These are phyloP conservation scores for Microdochium nivale DNA, from an alignment of 2,329 filamentous ascomycete genomes.

Conservation along the genomic window DNA sequence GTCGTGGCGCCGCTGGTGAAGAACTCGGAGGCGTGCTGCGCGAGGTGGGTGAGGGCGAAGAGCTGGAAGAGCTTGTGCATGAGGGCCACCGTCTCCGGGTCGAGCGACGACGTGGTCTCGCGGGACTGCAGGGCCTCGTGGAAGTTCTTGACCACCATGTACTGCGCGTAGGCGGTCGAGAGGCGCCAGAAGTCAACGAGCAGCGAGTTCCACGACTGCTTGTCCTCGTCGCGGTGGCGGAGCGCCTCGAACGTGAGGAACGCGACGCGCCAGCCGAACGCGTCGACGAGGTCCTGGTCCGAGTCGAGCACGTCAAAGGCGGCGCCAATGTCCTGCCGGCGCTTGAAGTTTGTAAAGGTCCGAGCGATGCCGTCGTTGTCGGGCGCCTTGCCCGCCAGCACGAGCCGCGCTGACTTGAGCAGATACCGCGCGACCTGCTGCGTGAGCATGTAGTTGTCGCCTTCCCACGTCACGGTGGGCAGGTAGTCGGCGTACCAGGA, in stretches of 20 bases:
- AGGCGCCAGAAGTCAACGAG: constrained; percentile 73
- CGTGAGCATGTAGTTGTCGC: constrained; percentile 76
- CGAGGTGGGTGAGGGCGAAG: constrained; percentile 56
- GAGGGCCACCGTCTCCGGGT: constrained; percentile 45
- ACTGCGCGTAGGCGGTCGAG: constrained; percentile 67
- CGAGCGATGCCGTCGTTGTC: constrained; percentile 62
- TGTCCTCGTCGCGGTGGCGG: constrained; percentile 65
- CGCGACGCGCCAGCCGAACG: constrained; percentile 68
- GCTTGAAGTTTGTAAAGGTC: constrained; percentile 39
- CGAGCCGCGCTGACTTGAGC: constrained; percentile 64
- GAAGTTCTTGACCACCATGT: constrained; percentile 72
- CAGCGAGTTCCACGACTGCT: constrained; percentile 69
- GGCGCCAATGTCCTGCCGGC: constrained; percentile 59
- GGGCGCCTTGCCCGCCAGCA: constrained; percentile 52
- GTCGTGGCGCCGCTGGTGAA: constrained; percentile 62
- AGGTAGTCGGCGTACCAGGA: constrained; percentile 69
- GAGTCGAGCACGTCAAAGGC: constrained; percentile 67
- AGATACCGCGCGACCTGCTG: constrained; percentile 73
- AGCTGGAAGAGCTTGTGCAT: constrained; percentile 75
- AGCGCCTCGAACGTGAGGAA: constrained; percentile 69
- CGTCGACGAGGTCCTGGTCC: constrained; percentile 62
- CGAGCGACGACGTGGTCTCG: constrained; percentile 42
- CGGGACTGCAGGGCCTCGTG: constrained; percentile 31
- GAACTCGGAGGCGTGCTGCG: constrained; percentile 63
- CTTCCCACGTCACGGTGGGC: constrained; percentile 63